Evolutionary conservation across 768 basidiomycete species (phyloP), one percentile per base, ranked within the genome.

Genomic region (Leucocoprinus leucothites): DNA sequence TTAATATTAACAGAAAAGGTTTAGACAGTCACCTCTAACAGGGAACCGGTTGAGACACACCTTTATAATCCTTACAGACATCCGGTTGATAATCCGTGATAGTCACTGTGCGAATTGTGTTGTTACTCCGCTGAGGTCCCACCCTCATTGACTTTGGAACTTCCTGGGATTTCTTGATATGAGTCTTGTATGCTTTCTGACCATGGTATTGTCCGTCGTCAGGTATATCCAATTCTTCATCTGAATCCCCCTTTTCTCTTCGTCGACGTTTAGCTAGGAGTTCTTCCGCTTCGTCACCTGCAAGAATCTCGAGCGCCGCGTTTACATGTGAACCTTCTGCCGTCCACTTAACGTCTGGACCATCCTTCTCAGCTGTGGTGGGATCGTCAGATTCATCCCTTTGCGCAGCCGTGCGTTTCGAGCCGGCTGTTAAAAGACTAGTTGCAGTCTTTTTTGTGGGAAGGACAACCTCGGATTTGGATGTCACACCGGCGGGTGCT

Each of bases 31-130:
- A n/a, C n/a, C n/a, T n/a, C n/a, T n/a, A 57, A 53, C 28, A 45
- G 34, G 47, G 36, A 45, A 57, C 19, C n/a, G n/a, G n/a, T n/a
- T n/a, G n/a, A n/a, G n/a, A 79, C 86, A 54, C 58, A 92, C 94
- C 94, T 85, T 97, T 98, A 72, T 99, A 99, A 71, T 98, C 96
- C 71, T 99, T 99, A 73, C 96, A 99, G 16, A 99, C 96, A 65
- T 98, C 96, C 2, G 96, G 96, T 69, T 99, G 96, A 71, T 98
- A 99, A 76, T 99, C 96, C 44, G 91, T 81, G 56, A 98, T 87
- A 3, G 96, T 98, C 44, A 96, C 95, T 2, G 92, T 95, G 53
- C 94, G 82, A 61, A 99, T 93, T 57, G 90, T 98, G 73, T 68
- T 89, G 42, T 73, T 84, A 66, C 71, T 86, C 68, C 86, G 77